phyloP scores from a whole-genome alignment of 2,329 filamentous ascomycete genomes.

The Paraphaeosphaeria minitans region DNA sequence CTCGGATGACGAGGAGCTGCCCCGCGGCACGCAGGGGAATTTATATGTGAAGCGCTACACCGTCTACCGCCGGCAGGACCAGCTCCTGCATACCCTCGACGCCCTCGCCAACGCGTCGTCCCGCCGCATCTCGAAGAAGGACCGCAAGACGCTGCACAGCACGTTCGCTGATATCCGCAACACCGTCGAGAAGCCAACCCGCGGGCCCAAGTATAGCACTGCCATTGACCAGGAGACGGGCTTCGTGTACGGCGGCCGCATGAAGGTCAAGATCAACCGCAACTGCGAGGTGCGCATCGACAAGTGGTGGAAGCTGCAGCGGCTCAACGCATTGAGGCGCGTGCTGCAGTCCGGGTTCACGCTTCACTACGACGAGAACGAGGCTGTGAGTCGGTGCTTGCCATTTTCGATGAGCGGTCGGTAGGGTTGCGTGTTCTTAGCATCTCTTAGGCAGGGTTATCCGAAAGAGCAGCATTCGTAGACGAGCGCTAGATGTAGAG shows the following conservation, averaged over 20 bases:
- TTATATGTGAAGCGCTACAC: conserved; percentile 67
- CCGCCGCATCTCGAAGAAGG: conserved; percentile 68
- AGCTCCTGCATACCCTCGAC: conserved; percentile 64
- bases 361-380: conserved; percentile 46
- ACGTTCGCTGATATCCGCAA: conserved; percentile 70
- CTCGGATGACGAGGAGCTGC: conserved; percentile 45
- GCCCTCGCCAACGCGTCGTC: conserved; percentile 65
- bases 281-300: conserved; percentile 68
- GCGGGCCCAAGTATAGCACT: conserved; percentile 69
- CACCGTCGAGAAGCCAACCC: conserved; percentile 68
- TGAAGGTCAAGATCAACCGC: conserved; percentile 63
- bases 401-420: conserved; percentile 37
- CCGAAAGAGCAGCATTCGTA: background rate
- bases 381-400: conserved; percentile 38
- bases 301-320: conserved; percentile 74
- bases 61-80: conserved; percentile 67
- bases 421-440: conserved; percentile 10
- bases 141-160: conserved; percentile 68
- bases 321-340: conserved; percentile 65
- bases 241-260: conserved; percentile 62
- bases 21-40: conserved; percentile 26
- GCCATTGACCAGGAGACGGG: conserved; percentile 66
- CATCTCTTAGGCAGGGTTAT: background rate
- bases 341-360: conserved; percentile 57
- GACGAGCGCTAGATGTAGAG: background rate